These are phyloP conservation scores for Physaria fendleri DNA, from an alignment of 345 rosid genomes.

Conservation along the genomic window DNA sequence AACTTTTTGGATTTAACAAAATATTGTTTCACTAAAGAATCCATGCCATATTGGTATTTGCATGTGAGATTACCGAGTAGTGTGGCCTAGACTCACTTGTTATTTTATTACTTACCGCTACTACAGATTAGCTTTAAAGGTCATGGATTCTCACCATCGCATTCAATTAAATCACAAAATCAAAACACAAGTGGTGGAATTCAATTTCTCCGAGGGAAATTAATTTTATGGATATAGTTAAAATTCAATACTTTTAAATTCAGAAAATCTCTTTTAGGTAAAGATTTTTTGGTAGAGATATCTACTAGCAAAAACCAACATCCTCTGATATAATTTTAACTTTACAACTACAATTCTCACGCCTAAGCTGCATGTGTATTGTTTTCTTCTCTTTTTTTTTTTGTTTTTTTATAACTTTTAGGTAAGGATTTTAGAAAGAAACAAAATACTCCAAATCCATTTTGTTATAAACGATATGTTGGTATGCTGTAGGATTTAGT, in stretches of 20 bases:
- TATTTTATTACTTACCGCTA: conserved; percentile 30
- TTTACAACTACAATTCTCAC: conserved; percentile 27
- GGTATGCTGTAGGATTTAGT: background rate
- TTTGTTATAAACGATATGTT: background rate
- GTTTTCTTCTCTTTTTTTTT: background rate
- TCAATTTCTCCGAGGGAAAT: no score
- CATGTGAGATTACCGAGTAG: conserved; percentile 33
- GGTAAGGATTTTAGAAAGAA: background rate
- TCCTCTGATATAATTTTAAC: no score
- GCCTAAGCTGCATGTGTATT: conserved; percentile 19
- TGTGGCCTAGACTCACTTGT: conserved; percentile 31
- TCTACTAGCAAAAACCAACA: no score
- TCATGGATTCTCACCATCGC: conserved; percentile 22
- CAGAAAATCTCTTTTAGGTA: no score
- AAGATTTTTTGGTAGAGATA: no score
- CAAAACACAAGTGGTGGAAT: no score
- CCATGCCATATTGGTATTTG: conserved; percentile 20
- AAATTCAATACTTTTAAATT: no score
- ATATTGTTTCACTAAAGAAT: conserved; percentile 9
- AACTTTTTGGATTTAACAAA: conserved; percentile 11
- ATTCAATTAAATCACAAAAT: conserved; percentile 23
- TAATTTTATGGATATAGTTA: no score
- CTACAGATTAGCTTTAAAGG: conserved; percentile 30
- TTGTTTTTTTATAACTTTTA: background rate
- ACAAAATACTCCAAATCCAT: background rate